Percentiles rank a stretch among this genome's conserved stretches.
These are phyloP conservation scores for Clonostachys rosea DNA, from an alignment of 2,329 filamentous ascomycete species.

Conservation along the genomic window DNA sequence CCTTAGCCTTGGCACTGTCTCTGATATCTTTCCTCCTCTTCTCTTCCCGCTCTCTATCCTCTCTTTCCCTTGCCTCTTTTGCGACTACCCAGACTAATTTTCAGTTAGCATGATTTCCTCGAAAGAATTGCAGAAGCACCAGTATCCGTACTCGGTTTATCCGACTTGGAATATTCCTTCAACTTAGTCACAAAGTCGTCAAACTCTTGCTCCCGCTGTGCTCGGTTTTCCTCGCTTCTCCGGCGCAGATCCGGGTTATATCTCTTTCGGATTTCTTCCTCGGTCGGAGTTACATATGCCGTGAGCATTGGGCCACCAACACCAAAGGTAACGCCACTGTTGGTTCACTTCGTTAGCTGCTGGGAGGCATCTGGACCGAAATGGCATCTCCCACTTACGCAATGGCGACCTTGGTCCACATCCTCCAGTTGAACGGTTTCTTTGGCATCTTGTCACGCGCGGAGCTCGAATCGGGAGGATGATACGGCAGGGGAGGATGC, in stretches of 20 bases:
- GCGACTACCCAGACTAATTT: slow-evolving; percentile 47
- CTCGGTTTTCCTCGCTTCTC: slow-evolving; percentile 74
- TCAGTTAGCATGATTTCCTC: neutral
- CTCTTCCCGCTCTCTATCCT: slow-evolving; percentile 17
- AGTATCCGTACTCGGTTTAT: slow-evolving; percentile 73
- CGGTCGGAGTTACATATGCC: slow-evolving; percentile 73
- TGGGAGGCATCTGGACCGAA: too few relatives aligned
- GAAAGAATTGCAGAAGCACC: neutral
- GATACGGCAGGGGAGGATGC: too few relatives aligned
- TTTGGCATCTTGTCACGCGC: slow-evolving; percentile 18
- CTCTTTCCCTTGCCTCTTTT: slow-evolving; percentile 28
- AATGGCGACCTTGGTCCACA: slow-evolving; percentile 66
- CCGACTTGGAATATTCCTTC: slow-evolving; percentile 85
- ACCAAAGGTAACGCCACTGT: slow-evolving; percentile 65
- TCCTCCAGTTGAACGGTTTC: slow-evolving; percentile 47
- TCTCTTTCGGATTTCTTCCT: slow-evolving; percentile 86
- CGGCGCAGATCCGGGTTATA: slow-evolving; percentile 96
- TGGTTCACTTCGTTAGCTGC: slow-evolving; percentile 1
- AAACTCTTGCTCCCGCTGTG: slow-evolving; percentile 77
- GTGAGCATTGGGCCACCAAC: slow-evolving; percentile 85
- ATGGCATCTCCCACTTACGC: slow-evolving; percentile 45
- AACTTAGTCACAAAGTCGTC: slow-evolving; percentile 80
- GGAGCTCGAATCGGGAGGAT: too few relatives aligned
- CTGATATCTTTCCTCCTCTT: slow-evolving; percentile 28
- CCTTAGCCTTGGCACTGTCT: slow-evolving; percentile 25